Base-by-base conservation (phyloP, 202 grass and related monocot genomes). In the Alloteropsis angusta region DNA sequence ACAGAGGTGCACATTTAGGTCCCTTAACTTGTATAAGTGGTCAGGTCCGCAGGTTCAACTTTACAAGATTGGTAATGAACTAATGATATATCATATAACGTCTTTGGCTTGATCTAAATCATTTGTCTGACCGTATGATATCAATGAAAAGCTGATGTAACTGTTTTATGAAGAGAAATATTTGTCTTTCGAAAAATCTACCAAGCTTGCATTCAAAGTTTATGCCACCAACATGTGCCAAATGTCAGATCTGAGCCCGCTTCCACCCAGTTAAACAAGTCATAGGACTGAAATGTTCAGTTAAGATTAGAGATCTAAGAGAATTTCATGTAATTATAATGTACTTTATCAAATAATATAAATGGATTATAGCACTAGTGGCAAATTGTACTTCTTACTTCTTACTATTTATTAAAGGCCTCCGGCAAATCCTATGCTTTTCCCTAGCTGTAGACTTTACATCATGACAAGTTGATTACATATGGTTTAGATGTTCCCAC, bases 351-450 rank as follows among this genome's bases (percentile, higher is more conserved):
- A 64, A 37, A 22, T 77, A 77, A 65, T 65, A 52, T 8, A 70
- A 69, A 76, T 62, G 30, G 68, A 1, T 60, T 60, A 28, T 60
- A 69, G 22, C 22, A 25, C n/a, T 19, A 75, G 16, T 66, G 13
- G 18, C 28, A 85, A 68, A 52, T 34, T 82, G 56, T 62, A 50
- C 12, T 46, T 43, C 21, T 1, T 30, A 30, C 28, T 30, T 30
- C 28, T 30, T 30, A 30, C 28, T 30, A 30, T 30, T 49, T 84
- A 13, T 30, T 47, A 30, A 35, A 72, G 67, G 35, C 18, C 38
- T 62, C 23, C 74, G 48, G 36, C 72, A 64, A 63, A 83, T 80
- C 25, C 22, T 53, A 72, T 65, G 73, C 14, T 66, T 63, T 9
- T 79, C 62, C 60, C 43, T 83, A 68, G 66, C 53, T 80, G 62